Evolutionary conservation across 2,329 filamentous ascomycete species (phyloP).

Genomic region (Neonectria faginata): DNA sequence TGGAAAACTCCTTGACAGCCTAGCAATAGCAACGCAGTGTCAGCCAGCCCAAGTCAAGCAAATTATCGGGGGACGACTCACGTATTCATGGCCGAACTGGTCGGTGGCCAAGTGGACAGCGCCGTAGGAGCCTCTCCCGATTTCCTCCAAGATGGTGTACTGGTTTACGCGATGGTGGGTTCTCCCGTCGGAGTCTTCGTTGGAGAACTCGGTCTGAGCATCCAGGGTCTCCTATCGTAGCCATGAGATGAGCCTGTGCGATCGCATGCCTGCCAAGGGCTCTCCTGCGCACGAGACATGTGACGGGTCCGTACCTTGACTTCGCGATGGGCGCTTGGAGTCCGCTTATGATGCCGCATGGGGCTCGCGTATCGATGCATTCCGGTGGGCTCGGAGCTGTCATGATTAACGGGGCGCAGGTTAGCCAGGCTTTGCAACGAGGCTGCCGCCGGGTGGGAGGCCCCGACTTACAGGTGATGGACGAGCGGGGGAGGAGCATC

Average conservation of each 20-base stretch:
- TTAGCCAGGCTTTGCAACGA: conserved; percentile 20
- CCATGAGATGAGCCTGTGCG: conserved; percentile 34
- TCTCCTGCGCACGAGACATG: not conserved
- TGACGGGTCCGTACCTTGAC: conserved; percentile 61
- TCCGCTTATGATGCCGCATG: conserved; percentile 68
- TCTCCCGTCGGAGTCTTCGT: conserved; percentile 83
- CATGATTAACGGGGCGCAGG: not conserved
- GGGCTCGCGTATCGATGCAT: conserved; percentile 62
- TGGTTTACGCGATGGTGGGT: conserved; percentile 93
- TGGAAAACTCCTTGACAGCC: conserved; percentile 99
- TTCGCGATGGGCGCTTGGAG: conserved; percentile 67
- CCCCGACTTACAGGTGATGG: conserved; percentile 58
- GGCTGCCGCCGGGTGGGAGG: conserved; percentile 4
- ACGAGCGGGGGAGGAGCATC: conserved; percentile 49
- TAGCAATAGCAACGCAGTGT: conserved; percentile 60
- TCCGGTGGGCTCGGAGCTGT: conserved; percentile 58
- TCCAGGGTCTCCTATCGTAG: conserved; percentile 83
- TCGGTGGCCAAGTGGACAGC: conserved; percentile 91
- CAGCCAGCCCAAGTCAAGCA: conserved; percentile 13
- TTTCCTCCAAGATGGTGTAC: conserved; percentile 93
- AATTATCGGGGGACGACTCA: conserved; percentile 60
- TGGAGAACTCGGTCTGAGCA: conserved; percentile 87
- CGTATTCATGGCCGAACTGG: conserved; percentile 93
- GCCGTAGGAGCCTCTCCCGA: conserved; percentile 95
- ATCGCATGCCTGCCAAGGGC: not conserved